phyloP scores from a whole-genome alignment of 805 yeast genomes.

The Tetrapisispora nanseiensis region DNA sequence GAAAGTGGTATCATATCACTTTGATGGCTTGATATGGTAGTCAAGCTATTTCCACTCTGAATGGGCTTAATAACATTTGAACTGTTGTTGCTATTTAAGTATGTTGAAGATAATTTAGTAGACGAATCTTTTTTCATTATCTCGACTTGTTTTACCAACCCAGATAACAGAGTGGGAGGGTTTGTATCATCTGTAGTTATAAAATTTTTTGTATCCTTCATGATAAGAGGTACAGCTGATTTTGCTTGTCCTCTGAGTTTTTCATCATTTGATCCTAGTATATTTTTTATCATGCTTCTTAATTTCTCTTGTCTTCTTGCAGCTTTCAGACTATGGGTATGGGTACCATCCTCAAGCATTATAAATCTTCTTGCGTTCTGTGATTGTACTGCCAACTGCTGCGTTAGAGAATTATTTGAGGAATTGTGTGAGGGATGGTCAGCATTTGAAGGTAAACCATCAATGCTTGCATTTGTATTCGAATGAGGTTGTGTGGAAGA shows the following conservation, averaged over 20 bases:
- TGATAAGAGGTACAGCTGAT: constrained; percentile 61
- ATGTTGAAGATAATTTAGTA: background rate
- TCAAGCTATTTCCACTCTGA: background rate
- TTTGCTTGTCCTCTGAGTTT: constrained; percentile 61
- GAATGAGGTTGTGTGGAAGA: background rate
- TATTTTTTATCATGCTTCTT: constrained; percentile 63
- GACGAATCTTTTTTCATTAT: constrained; percentile 4
- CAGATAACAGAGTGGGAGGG: constrained; percentile 67
- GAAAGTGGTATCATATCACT: constrained; percentile 12
- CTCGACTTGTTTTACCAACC: constrained; percentile 49
- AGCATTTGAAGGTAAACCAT: background rate
- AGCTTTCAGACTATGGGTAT: constrained; percentile 68
- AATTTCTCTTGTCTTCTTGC: constrained; percentile 73
- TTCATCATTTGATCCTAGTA: constrained; percentile 51
- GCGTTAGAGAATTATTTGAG: background rate
- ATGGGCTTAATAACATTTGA: constrained; percentile 13
- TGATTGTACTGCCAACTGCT: background rate
- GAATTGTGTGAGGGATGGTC: background rate
- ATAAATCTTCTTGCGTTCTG: constrained; percentile 34
- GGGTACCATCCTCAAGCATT: constrained; percentile 58
- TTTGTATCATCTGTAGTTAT: constrained; percentile 5
- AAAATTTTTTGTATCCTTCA: constrained; percentile 26
- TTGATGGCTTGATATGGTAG: background rate
- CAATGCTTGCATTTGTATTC: background rate
- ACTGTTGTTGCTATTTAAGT: background rate